Base-by-base conservation (phyloP, 1,284 basidiomycete species). In the Trichosporon sp. region DNA sequence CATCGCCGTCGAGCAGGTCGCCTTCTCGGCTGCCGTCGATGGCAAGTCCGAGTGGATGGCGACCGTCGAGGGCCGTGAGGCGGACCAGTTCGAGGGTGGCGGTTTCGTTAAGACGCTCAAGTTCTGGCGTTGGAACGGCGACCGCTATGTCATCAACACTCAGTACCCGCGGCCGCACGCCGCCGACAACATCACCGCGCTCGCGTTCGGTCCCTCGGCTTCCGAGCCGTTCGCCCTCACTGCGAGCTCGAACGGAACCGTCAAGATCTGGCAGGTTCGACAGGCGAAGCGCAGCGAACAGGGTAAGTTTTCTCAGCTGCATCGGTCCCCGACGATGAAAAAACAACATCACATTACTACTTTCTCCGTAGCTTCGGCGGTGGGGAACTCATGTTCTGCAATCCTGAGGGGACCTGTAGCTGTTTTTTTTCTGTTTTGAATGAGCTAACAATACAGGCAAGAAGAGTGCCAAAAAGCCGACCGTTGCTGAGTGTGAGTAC, bases 121-220 rank as follows among this genome's bases (percentile, higher is more conserved):
- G 85, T 85, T 98, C 59, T 99, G 96, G 96, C 70, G 71, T 80
- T 76, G 87, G 87, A 70, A 83, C 86, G 10, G 93, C 64, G 59
- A 70, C 40, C 83, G 82, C 51, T 87, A 86, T 74, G 54, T 79
- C 3, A 80, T 89, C 78, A 96, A 96, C 83, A 97, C 95, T 8
- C 90, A 95, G 70, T 90, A 98, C 74, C 93, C 97, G 80, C 87
- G 90, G 38, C 96, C 96, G 7, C 96, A 99, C 83, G 91, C 91
- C 37, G 81, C 86, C 40, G 83, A 86, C 59, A 86, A 86, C 68
- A 86, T 98, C 35, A 90, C 90, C 6, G 87, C 90, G 1, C 78
- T 96, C 67, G 85, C 87, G 5, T 98, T 98, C 76, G 85, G 85
- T 0, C 14, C 70, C 0, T 46, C 71, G 14, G 70, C 67, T 19